Evolutionary conservation across 768 basidiomycete species (phyloP).

Genomic region (Leucocoprinus birnbaumii): DNA sequence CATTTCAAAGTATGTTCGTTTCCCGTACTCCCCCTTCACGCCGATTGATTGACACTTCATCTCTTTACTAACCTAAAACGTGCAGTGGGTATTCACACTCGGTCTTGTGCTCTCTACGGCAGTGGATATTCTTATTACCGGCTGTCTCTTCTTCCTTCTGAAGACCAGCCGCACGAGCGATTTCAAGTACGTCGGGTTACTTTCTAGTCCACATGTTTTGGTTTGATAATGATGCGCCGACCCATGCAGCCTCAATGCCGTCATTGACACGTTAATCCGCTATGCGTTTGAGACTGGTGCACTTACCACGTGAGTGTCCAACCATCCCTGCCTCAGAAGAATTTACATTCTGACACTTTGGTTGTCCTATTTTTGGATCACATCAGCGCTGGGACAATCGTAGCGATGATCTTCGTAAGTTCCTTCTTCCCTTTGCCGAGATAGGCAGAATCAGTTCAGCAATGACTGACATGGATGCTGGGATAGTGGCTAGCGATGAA

Average conservation of each 20-base stretch:
- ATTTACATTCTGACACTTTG: background rate
- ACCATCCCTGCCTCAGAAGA: background rate
- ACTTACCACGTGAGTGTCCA: constrained; percentile 38
- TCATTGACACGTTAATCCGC: constrained; percentile 43
- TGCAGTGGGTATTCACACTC: constrained; percentile 52
- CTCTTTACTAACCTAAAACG: background rate
- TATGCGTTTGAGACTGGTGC: constrained; percentile 54
- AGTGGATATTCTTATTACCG: constrained; percentile 49
- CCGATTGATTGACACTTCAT: background rate
- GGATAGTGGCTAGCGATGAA: constrained; percentile 45
- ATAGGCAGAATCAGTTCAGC: background rate
- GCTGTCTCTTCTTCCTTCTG: constrained; percentile 39
- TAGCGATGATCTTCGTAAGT: constrained; percentile 48
- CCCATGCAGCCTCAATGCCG: constrained; percentile 35
- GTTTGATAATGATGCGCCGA: background rate
- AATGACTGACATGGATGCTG: constrained; percentile 1
- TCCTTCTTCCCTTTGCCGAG: too few relatives aligned
- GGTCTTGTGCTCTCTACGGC: constrained; percentile 47
- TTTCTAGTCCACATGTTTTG: background rate
- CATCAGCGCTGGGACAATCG: constrained; percentile 37
- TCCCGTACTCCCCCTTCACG: too few relatives aligned
- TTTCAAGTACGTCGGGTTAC: constrained; percentile 27
- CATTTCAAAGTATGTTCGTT: constrained; percentile 14
- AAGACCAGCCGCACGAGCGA: constrained; percentile 33
- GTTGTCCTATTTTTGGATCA: background rate